Conservation (phyloP, 108 stramenopile species). For the Heterococcus sp. region DNA sequence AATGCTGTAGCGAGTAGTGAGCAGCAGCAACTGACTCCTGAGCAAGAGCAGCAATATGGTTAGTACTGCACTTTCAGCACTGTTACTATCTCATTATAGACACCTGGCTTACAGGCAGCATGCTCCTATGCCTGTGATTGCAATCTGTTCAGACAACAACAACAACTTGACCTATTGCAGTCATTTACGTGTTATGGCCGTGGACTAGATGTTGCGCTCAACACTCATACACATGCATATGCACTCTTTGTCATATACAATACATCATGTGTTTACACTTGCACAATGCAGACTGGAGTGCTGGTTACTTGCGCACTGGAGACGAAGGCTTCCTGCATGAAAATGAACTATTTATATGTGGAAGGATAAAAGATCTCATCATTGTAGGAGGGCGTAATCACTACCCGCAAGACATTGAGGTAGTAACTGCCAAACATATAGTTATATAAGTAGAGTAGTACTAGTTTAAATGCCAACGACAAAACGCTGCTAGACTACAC, state of each 20-base stretch:
- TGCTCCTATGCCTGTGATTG: too few species aligned
- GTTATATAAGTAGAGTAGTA: background rate
- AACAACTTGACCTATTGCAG: background rate
- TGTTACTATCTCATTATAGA: too few species aligned
- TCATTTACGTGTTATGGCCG: too few species aligned
- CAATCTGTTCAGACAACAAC: background rate
- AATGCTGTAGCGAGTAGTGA: too few species aligned
- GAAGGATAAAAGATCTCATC: conserved; percentile 94
- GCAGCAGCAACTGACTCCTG: too few species aligned
- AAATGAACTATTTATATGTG: conserved; percentile 82
- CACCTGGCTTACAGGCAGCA: too few species aligned
- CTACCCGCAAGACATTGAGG: conserved; percentile 80
- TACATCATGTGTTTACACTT: background rate
- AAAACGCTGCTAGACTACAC: background rate
- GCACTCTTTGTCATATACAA: background rate
- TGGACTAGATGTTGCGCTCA: background rate
- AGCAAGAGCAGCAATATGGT: too few species aligned
- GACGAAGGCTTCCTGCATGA: conserved; percentile 93
- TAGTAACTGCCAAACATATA: background rate
- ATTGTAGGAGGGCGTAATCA: conserved; percentile 96
- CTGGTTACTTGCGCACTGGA: conserved; percentile 80
- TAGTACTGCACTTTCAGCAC: too few species aligned
- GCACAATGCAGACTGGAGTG: conserved; percentile 2
- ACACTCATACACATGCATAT: background rate
- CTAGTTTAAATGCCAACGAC: too few species aligned